These are phyloP conservation scores for Polyporus tsugae DNA, from an alignment of 1,284 basidiomycete genomes.

Conservation along the genomic window DNA sequence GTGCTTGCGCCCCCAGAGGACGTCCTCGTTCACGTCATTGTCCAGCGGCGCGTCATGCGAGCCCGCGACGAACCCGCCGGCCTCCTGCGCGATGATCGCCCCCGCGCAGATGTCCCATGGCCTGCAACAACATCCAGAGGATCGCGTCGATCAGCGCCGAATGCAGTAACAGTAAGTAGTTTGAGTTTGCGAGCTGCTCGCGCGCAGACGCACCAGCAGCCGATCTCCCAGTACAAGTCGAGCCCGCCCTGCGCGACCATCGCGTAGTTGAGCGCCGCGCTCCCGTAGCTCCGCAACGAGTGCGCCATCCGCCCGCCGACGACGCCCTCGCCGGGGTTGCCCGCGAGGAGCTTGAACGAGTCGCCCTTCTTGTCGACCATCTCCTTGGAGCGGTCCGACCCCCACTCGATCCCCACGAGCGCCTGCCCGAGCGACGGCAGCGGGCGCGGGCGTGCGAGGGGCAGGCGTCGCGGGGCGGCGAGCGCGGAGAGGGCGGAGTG, in stretches of 20 bases:
- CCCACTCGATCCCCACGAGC: slow-evolving; percentile 91
- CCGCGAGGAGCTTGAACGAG: slow-evolving; percentile 82
- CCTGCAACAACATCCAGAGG: slow-evolving; percentile 44
- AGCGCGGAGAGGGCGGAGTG: slow-evolving; percentile 36
- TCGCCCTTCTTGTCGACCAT: slow-evolving; percentile 72
- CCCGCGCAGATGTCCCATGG: slow-evolving; percentile 96
- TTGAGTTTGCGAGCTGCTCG: background rate
- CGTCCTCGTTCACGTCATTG: slow-evolving; percentile 67
- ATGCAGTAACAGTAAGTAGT: too few species aligned
- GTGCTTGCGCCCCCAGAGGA: slow-evolving; percentile 89
- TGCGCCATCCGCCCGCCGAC: slow-evolving; percentile 88
- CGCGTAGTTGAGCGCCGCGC: slow-evolving; percentile 86
- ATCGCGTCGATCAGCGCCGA: too few species aligned
- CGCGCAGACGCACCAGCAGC: slow-evolving; percentile 69
- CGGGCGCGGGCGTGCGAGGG: slow-evolving; percentile 72
- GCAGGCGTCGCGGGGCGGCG: slow-evolving; percentile 71
- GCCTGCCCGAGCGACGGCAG: slow-evolving; percentile 83
- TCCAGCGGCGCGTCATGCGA: slow-evolving; percentile 59
- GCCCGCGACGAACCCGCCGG: slow-evolving; percentile 83
- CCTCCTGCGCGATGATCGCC: slow-evolving; percentile 92
- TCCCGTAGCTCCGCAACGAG: slow-evolving; percentile 84
- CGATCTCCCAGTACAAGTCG: slow-evolving; percentile 92
- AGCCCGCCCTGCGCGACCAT: slow-evolving; percentile 86
- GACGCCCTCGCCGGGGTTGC: slow-evolving; percentile 71
- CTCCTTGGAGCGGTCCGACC: slow-evolving; percentile 76